Conservation (phyloP, 768 basidiomycete species). For the Russula earlei region DNA sequence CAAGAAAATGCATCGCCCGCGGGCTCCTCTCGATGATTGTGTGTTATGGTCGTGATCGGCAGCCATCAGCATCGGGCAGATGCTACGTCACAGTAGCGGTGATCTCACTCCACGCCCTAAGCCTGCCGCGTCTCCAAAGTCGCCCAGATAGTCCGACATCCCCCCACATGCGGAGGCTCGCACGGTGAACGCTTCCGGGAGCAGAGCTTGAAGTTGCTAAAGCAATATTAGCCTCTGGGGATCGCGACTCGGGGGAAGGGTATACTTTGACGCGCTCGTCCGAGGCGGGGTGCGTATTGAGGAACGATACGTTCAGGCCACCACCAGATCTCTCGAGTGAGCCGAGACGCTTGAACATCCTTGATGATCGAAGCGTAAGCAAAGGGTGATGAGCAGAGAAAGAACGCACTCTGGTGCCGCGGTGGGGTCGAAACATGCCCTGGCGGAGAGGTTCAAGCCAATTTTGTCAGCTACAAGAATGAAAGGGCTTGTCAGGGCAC, state of each 20-base stretch:
- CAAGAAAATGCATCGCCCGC: no score
- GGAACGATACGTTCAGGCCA: slow-evolving; percentile 41
- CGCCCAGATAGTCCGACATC: slow-evolving; percentile 16
- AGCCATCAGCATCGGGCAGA: no score
- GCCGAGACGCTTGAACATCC: slow-evolving; percentile 64
- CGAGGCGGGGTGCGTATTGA: slow-evolving; percentile 76
- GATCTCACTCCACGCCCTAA: neutral
- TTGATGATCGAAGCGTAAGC: neutral
- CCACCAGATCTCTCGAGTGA: slow-evolving; percentile 37
- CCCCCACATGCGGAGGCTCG: slow-evolving; percentile 44
- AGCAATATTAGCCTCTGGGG: no score
- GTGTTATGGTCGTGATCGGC: no score
- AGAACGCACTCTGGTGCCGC: slow-evolving; percentile 57
- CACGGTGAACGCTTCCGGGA: slow-evolving; percentile 50
- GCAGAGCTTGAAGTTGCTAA: slow-evolving; percentile 38
- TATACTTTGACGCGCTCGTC: slow-evolving; percentile 62
- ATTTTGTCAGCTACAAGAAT: slow-evolving; percentile 64
- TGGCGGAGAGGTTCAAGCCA: slow-evolving; percentile 69
- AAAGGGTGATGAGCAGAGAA: neutral
- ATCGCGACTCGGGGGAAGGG: neutral
- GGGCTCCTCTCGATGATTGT: no score
- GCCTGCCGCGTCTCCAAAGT: neutral
- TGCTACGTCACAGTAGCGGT: no score
- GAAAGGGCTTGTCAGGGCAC: neutral
- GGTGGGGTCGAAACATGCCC: slow-evolving; percentile 79